A percentile compares a stretch with the other conserved stretches of the same genome.
Conservation (phyloP, 2,329 filamentous ascomycete species). For the Aspergillus ruber region DNA sequence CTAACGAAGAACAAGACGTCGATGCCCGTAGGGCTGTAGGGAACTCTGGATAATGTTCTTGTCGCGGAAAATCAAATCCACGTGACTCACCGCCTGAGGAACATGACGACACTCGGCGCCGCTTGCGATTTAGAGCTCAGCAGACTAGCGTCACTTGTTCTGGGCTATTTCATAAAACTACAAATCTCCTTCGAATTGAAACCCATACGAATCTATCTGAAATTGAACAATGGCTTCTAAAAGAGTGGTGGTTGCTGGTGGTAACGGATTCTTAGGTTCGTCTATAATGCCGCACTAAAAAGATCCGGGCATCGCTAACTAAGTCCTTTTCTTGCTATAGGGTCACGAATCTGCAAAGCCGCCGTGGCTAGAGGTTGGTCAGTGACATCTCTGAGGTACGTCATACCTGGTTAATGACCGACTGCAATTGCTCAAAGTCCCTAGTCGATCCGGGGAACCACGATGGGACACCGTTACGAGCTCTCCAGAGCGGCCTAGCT, state of each 20-base stretch:
- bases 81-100: not conserved
- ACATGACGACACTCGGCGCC: not conserved
- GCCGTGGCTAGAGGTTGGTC: constrained; percentile 82
- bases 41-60: not conserved
- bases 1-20: too few relatives aligned
- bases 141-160: not conserved
- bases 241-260: constrained; percentile 83
- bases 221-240: constrained; percentile 53
- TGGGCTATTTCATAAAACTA: not conserved
- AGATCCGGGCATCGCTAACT: not conserved
- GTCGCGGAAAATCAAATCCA: not conserved
- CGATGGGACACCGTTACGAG: constrained; percentile 75
- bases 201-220: not conserved
- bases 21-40: not conserved
- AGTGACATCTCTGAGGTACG: constrained; percentile 83
- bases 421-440: constrained; percentile 4
- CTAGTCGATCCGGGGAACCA: constrained; percentile 82
- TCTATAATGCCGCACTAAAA: constrained; percentile 23
- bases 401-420: not conserved
- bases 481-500: constrained; percentile 63
- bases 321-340: constrained; percentile 27
- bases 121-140: not conserved
- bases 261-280: constrained; percentile 79
- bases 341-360: constrained; percentile 80
- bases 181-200: too few relatives aligned